Evolutionary conservation across 2,329 filamentous ascomycete species (phyloP).

Genomic region (Arthrobotrys sphaeroides): DNA sequence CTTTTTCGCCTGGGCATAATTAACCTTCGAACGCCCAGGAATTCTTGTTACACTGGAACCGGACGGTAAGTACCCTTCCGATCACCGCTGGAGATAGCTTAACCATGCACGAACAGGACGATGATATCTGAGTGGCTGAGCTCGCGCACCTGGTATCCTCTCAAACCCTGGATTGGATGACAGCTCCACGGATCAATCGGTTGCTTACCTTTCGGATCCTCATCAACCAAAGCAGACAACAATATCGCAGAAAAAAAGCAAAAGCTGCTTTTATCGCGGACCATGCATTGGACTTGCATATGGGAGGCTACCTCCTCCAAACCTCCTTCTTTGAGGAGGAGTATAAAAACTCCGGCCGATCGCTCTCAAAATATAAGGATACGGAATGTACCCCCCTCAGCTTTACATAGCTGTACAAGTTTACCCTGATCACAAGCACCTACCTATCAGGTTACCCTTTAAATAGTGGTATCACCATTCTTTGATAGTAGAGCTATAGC

Average conservation of each 20-base stretch:
- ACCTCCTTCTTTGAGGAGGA: conserved; percentile 30
- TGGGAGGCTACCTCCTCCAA: conserved; percentile 1
- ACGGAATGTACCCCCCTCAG: neutral
- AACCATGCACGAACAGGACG: neutral
- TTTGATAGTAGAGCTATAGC: neutral
- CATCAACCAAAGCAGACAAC: neutral
- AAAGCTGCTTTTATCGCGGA: neutral
- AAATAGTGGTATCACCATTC: conserved; percentile 28
- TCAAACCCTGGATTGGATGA: conserved; percentile 20
- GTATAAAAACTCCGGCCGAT: conserved; percentile 19
- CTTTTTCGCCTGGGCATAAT: conserved; percentile 8
- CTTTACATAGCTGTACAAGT: neutral
- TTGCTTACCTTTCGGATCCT: conserved; percentile 20
- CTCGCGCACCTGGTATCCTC: conserved; percentile 2
- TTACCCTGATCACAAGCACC: neutral
- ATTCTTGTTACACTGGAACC: conserved; percentile 18
- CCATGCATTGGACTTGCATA: conserved; percentile 7
- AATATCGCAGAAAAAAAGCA: conserved; percentile 7
- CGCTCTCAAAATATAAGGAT: neutral
- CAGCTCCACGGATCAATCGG: conserved; percentile 36
- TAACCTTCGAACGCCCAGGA: conserved; percentile 2
- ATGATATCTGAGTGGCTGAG: conserved; percentile 13
- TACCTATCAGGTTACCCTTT: conserved; percentile 11
- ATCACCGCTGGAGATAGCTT: neutral
- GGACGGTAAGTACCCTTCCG: neutral